Percentiles rank a stretch among this genome's conserved stretches.
These are phyloP conservation scores for Stephanodiscus triporus DNA, from an alignment of 108 stramenopile genomes.

Conservation along the genomic window DNA sequence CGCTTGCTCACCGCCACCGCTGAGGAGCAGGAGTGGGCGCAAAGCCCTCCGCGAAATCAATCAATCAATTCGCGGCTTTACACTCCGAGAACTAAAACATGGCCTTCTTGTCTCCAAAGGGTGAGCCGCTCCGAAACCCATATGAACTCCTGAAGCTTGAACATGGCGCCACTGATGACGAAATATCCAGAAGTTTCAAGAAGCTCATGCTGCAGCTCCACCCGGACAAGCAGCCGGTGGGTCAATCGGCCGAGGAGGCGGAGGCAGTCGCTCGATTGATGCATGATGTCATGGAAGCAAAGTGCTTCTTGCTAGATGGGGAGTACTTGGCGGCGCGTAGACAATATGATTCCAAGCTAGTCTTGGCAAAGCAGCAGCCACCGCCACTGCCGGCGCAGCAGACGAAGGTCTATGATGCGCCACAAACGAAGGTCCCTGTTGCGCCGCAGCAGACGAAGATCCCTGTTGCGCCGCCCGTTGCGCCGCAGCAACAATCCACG, in stretches of 20 bases:
- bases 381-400: neutral
- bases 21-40: too few relatives aligned
- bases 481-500: constrained; percentile 2
- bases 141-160: constrained; percentile 64
- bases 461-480: neutral
- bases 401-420: neutral
- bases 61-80: too few relatives aligned
- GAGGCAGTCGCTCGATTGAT: constrained; percentile 25
- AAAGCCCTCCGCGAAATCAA: too few relatives aligned
- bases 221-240: constrained; percentile 73
- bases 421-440: neutral
- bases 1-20: too few relatives aligned
- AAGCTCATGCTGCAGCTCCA: constrained; percentile 80
- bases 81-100: constrained; percentile 11
- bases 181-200: constrained; percentile 81
- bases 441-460: neutral
- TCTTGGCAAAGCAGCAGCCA: constrained; percentile 13
- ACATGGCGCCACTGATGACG: constrained; percentile 55
- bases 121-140: constrained; percentile 54
- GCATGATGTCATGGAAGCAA: constrained; percentile 51
- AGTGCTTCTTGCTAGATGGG: constrained; percentile 40
- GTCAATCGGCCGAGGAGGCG: constrained; percentile 47
- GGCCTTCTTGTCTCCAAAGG: constrained; percentile 33
- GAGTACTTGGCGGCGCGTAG: constrained; percentile 36
- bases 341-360: constrained; percentile 48